Base-by-base conservation (phyloP, 306 rosid species). In the Ziziphus jujuba region DNA sequence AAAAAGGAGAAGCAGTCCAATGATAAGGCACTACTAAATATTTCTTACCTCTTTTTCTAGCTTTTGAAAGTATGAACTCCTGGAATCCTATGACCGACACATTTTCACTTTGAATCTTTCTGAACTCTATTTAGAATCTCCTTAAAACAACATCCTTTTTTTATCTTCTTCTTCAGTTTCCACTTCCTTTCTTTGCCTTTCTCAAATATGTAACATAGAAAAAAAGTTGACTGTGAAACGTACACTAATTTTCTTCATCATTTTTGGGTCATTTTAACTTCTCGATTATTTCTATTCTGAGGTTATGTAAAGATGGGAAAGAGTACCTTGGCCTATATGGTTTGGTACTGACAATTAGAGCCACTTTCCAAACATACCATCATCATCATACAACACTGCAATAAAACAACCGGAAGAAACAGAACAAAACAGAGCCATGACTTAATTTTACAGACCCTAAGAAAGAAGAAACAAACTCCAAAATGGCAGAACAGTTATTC, bases 401-500 rank as follows among this genome's bases (percentile, higher is more conserved):
- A 40, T 33, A 21, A 19, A 51, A 25, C 61, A 44, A 28, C 19
- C 33, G 28, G 24, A 45, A n/a, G 13, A 45, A 55, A 40, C 56
- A 62, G 40, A 49, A 52, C 49, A 13, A 45, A 55, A 40, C 56
- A 62, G 40, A 49, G 44, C 49, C 72, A 56, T 72, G 47, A 70
- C 55, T 57, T 31, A 60, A 47, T 74, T 72, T 60, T 56, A 61
- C 67, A 76, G 47, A 65, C 56, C 49, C 50, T 74, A 62, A 68
- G 61, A 70, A n/a, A 76, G 62, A 75, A 49, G 66, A 68, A 74
- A 65, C 33, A 63, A 64, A 69, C 76, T 48, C 66, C 70, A 51
- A 74, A 44, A 59, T 54, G 65, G 67, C 13, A 67, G 59, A 72
- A 58, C 62, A 72, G 69, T 59, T 75, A 38, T 59, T 80, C 70